Evolutionary conservation across 345 rosid species (phyloP).

Genomic region (Hibiscus mutabilis): DNA sequence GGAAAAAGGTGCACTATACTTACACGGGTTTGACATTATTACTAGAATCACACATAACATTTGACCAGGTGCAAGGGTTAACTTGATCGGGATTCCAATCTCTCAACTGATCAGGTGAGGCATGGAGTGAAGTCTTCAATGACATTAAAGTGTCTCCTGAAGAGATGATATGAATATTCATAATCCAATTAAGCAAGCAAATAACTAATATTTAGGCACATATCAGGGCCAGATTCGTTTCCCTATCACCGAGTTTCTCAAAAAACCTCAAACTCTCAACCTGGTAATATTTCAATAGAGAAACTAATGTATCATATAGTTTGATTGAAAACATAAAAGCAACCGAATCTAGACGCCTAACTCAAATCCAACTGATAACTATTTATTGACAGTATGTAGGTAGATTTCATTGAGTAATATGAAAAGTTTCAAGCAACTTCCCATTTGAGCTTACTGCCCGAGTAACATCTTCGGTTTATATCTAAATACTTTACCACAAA

Average conservation of each 20-base stretch:
- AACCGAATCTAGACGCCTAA: not conserved
- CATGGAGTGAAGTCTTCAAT: conserved; percentile 46
- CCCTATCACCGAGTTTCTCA: not conserved
- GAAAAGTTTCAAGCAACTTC: not conserved
- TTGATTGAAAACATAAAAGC: not conserved
- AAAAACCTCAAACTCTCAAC: not conserved
- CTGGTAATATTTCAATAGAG: not conserved
- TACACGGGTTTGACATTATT: conserved; percentile 65
- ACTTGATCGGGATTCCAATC: conserved; percentile 88
- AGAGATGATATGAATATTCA: conserved; percentile 16
- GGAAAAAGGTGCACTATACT: conserved; percentile 22
- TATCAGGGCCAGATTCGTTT: not conserved
- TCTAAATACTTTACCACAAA: not conserved
- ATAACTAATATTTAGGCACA: not conserved
- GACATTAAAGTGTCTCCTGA: conserved; percentile 71
- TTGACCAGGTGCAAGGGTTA: conserved; percentile 91
- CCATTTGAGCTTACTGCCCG: not conserved
- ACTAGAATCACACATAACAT: conserved; percentile 52
- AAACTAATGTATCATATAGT: not conserved
- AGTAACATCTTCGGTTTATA: not conserved
- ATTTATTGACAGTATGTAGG: not conserved
- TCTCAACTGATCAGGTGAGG: conserved; percentile 37
- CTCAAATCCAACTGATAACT: not conserved
- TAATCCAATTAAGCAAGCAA: conserved; percentile 17
- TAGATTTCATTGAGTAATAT: not conserved